Evolutionary conservation across 164 flowering plant species (phyloP).

Genomic region (Santalum album): DNA sequence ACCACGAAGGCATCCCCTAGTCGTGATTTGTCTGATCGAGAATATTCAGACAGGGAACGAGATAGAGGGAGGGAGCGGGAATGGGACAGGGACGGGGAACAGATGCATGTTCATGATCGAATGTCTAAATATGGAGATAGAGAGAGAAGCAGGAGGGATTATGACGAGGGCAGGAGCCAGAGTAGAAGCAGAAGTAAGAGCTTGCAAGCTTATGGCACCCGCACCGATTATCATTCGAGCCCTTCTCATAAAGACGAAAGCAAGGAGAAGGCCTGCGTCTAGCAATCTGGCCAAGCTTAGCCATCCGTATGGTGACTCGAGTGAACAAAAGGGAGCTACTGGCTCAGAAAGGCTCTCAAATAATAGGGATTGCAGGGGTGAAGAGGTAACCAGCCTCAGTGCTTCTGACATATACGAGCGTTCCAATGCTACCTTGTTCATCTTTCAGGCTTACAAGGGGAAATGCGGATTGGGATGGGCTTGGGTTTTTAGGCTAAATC

Average conservation of each 20-base stretch:
- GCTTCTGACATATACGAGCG: too few species aligned
- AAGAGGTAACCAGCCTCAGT: slow-evolving; percentile 93
- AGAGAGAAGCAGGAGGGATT: slow-evolving; percentile 50
- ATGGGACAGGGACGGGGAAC: slow-evolving; percentile 25
- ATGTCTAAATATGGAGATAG: too few species aligned
- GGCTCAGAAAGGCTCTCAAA: slow-evolving; percentile 23
- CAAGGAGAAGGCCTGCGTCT: slow-evolving; percentile 51
- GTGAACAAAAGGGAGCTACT: slow-evolving; percentile 27
- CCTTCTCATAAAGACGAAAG: slow-evolving; percentile 33
- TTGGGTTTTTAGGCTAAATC: too few species aligned
- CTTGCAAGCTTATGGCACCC: slow-evolving; percentile 22
- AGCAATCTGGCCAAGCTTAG: slow-evolving; percentile 81
- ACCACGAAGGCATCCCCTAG: slow-evolving; percentile 47
- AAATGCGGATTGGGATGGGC: too few species aligned
- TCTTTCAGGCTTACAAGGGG: too few species aligned
- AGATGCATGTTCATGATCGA: too few species aligned
- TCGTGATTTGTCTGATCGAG: slow-evolving; percentile 53
- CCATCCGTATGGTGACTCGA: slow-evolving; percentile 73
- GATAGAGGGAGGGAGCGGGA: slow-evolving; percentile 22
- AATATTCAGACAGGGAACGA: slow-evolving; percentile 28
- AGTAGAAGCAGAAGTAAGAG: slow-evolving; percentile 54
- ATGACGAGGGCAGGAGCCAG: too few species aligned
- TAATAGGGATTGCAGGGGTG: slow-evolving; percentile 37
- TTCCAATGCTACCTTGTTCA: too few species aligned
- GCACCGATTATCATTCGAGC: slow-evolving; percentile 27